A percentile compares a stretch with the other conserved stretches of the same genome.
These are phyloP conservation scores for Pachysolen tannophilus DNA, from an alignment of 805 yeast genomes.

Conservation along the genomic window DNA sequence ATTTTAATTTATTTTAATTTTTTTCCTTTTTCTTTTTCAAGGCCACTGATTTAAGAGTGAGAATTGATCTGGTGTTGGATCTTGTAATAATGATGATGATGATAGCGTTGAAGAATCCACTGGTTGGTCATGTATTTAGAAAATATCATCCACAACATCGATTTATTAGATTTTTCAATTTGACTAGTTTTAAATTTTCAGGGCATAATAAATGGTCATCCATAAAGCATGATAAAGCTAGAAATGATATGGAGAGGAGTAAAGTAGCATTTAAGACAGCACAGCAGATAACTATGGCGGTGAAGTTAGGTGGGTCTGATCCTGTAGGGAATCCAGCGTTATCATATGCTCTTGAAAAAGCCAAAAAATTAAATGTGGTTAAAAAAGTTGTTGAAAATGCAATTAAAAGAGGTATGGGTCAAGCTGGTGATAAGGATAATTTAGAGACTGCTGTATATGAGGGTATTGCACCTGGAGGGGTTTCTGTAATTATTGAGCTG, in stretches of 20 bases:
- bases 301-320: constrained; percentile 66
- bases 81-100: no score
- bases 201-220: constrained; percentile 97
- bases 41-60: no score
- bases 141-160: no score
- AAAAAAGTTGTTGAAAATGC: constrained; percentile 86
- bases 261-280: constrained; percentile 65
- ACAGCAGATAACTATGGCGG: constrained; percentile 66
- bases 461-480: constrained; percentile 90
- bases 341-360: constrained; percentile 69
- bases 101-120: no score
- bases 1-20: no score
- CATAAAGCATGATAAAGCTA: constrained; percentile 89
- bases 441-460: constrained; percentile 65
- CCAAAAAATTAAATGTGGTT: constrained; percentile 66
- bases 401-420: constrained; percentile 76
- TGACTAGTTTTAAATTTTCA: no score
- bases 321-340: constrained; percentile 50
- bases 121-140: no score
- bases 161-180: no score
- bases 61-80: no score
- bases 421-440: constrained; percentile 34
- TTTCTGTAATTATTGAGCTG: constrained; percentile 78
- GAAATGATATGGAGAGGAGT: constrained; percentile 76
- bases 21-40: no score